Evolutionary conservation across 345 rosid species (phyloP).

Genomic region (Populus davidiana): DNA sequence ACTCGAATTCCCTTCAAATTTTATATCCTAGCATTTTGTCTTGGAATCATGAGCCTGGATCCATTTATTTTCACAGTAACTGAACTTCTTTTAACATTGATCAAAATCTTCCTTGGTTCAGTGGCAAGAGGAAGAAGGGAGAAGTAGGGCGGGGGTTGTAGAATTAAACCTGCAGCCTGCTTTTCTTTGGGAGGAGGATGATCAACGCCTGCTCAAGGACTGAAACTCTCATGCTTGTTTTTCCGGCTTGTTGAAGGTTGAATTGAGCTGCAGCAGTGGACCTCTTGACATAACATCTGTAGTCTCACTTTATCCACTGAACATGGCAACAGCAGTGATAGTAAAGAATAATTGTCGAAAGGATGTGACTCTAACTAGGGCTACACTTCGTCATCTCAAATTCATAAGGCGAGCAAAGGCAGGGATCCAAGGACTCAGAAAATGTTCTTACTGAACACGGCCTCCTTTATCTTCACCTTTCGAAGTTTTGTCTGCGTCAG

Average conservation of each 20-base stretch:
- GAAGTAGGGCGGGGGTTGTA: neutral
- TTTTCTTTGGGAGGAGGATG: neutral
- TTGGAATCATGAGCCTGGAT: neutral
- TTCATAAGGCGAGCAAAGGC: slow-evolving; percentile 55
- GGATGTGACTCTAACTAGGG: slow-evolving; percentile 57
- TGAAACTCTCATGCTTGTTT: slow-evolving; percentile 1
- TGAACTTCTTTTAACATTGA: neutral
- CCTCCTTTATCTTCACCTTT: slow-evolving; percentile 79
- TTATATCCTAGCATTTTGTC: neutral
- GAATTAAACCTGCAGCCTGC: neutral
- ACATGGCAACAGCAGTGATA: slow-evolving; percentile 72
- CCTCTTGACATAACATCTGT: slow-evolving; percentile 58
- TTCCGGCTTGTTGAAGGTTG: slow-evolving; percentile 49
- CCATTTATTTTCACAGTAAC: neutral
- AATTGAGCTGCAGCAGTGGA: slow-evolving; percentile 59
- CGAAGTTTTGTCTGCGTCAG: slow-evolving; percentile 68
- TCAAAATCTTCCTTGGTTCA: neutral
- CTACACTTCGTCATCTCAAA: slow-evolving; percentile 67
- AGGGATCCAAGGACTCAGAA: slow-evolving; percentile 59
- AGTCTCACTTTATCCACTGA: slow-evolving; percentile 64
- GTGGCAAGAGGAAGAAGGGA: neutral
- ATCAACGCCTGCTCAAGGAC: neutral
- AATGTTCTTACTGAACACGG: slow-evolving; percentile 57
- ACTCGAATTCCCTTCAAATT: neutral
- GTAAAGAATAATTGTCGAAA: slow-evolving; percentile 68